These are phyloP conservation scores for Crithidia sp. DNA, from an alignment of 208 protist genomes.

Conservation along the genomic window DNA sequence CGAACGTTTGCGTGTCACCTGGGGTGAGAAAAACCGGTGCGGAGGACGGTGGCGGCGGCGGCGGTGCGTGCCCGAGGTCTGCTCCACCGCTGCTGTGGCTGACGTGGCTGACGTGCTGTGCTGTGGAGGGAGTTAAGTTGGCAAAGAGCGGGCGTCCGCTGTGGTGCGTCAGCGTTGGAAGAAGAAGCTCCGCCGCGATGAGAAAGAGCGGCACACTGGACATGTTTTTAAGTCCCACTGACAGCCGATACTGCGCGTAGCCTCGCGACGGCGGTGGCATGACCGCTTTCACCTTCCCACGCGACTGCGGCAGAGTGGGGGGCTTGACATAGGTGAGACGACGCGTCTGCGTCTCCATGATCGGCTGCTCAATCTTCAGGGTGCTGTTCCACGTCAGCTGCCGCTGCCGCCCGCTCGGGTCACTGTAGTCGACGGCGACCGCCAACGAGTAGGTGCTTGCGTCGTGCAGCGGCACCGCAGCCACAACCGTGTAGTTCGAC, in stretches of 20 bases:
- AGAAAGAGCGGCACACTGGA: constrained; percentile 42
- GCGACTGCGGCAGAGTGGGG: neutral
- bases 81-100: neutral
- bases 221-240: constrained; percentile 52
- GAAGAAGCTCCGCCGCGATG: constrained; percentile 7
- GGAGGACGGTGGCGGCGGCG: neutral
- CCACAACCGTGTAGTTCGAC: constrained; percentile 31
- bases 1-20: constrained; percentile 42
- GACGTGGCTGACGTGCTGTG: neutral
- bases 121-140: neutral
- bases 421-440: constrained; percentile 56
- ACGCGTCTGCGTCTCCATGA: constrained; percentile 45
- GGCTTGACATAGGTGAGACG: constrained; percentile 30
- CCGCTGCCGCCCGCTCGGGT: constrained; percentile 49
- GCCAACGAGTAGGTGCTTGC: constrained; percentile 49
- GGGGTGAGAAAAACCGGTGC: constrained; percentile 25
- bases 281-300: neutral
- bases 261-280: neutral
- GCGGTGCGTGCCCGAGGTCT: neutral
- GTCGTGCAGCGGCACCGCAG: constrained; percentile 21
- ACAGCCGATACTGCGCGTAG: constrained; percentile 44
- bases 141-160: constrained; percentile 16
- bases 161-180: constrained; percentile 21
- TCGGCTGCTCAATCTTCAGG: constrained; percentile 50
- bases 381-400: constrained; percentile 60